These are phyloP conservation scores for Eimeria praecox DNA, from an alignment of 169 alveolate genomes.

Conservation along the genomic window DNA sequence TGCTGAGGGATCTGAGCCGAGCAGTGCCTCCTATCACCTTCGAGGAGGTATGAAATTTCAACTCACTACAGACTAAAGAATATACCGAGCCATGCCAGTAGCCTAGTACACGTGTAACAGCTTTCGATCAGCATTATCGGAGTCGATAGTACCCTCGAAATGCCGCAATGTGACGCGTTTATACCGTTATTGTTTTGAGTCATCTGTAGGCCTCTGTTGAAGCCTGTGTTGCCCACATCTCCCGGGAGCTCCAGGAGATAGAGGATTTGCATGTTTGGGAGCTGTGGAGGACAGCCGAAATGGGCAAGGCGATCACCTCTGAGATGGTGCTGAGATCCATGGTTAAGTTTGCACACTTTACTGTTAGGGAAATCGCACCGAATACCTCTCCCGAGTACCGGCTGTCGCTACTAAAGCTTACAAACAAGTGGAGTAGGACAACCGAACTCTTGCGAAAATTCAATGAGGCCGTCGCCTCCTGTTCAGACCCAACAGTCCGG, in stretches of 20 bases:
- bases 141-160: not conserved
- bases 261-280: constrained; percentile 17
- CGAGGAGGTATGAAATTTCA: not conserved
- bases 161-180: not conserved
- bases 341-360: constrained; percentile 60
- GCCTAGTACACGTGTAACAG: not conserved
- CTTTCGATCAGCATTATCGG: not conserved
- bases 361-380: constrained; percentile 43
- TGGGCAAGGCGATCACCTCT: constrained; percentile 11
- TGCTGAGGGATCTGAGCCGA: not conserved
- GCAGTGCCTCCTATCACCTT: constrained; percentile 33
- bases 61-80: not conserved
- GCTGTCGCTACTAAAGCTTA: constrained; percentile 7
- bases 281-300: constrained; percentile 49
- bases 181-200: not conserved
- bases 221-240: constrained; percentile 28
- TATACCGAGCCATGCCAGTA: not conserved
- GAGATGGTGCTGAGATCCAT: constrained; percentile 52
- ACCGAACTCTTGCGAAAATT: constrained; percentile 31
- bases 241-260: constrained; percentile 28
- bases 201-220: constrained; percentile 21
- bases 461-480: constrained; percentile 45
- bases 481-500: constrained; percentile 41
- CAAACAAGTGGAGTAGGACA: constrained; percentile 54
- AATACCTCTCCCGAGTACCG: constrained; percentile 39